Conservation (phyloP, 2,329 filamentous ascomycete genomes). For the Ophioceras dolichostomum region DNA sequence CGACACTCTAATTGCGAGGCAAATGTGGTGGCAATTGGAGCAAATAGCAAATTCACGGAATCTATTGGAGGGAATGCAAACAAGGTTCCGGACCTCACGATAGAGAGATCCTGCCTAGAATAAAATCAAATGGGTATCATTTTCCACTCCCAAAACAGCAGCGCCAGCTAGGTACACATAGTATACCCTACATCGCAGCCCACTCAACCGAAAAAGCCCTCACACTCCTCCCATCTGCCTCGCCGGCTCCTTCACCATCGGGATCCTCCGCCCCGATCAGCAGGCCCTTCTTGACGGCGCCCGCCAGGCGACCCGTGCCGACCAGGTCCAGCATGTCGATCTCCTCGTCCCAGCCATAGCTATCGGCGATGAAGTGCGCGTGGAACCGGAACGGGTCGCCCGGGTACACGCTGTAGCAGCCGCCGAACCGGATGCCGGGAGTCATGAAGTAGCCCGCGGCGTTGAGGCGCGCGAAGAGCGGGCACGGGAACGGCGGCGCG, state of each 20-base stretch:
- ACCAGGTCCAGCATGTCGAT: constrained; percentile 78
- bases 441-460: constrained; percentile 73
- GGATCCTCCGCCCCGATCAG: constrained; percentile 61
- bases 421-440: constrained; percentile 87
- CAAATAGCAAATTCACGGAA: no score
- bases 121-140: constrained; percentile 1
- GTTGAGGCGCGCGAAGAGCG: constrained; percentile 73
- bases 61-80: no score
- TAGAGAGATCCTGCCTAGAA: no score
- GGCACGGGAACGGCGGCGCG: constrained; percentile 36
- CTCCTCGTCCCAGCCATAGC: constrained; percentile 76
- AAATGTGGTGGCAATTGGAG: no score
- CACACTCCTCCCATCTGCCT: constrained; percentile 20
- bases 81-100: no score
- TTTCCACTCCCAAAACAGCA: no score
- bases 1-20: no score
- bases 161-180: no score
- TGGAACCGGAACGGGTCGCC: constrained; percentile 92
- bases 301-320: constrained; percentile 75
- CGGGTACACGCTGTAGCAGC: constrained; percentile 88
- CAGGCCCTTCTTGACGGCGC: constrained; percentile 92
- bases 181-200: constrained; percentile 78
- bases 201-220: constrained; percentile 82
- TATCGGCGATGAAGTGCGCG: constrained; percentile 83
- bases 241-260: background rate